Percentiles rank a stretch among this genome's conserved stretches.
These are phyloP conservation scores for Rubroboletus satanas DNA, from an alignment of 768 basidiomycete genomes.

Conservation along the genomic window DNA sequence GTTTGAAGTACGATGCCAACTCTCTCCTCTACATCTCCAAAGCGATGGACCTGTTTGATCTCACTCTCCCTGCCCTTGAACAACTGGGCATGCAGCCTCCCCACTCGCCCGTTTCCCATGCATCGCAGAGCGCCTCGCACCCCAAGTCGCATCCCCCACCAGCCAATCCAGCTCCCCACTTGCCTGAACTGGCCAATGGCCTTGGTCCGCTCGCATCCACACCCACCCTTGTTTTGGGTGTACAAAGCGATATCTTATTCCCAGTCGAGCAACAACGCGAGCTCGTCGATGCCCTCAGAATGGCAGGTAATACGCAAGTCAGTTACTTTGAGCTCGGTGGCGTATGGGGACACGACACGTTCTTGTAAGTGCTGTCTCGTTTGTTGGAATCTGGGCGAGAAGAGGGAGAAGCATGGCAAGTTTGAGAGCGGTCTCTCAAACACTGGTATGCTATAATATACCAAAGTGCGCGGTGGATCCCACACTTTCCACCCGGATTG, in stretches of 20 bases:
- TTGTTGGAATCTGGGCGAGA: background rate
- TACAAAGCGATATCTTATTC: conserved; percentile 95
- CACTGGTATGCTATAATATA: conserved; percentile 10
- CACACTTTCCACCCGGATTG: conserved; percentile 4
- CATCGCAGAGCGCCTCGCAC: conserved; percentile 40
- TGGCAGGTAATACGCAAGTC: conserved; percentile 85
- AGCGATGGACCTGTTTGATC: conserved; percentile 99
- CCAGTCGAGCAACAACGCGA: conserved; percentile 97
- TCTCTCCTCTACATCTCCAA: conserved; percentile 98
- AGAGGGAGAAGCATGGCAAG: background rate
- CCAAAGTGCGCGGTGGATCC: background rate
- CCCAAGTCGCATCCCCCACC: conserved; percentile 74
- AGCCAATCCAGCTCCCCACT: conserved; percentile 66
- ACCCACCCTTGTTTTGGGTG: conserved; percentile 85
- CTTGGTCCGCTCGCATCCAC: conserved; percentile 70
- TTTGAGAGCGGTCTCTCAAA: background rate
- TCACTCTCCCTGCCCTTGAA: conserved; percentile 74
- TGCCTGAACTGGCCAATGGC: conserved; percentile 74
- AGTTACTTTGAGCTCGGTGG: conserved; percentile 97
- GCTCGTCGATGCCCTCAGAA: conserved; percentile 84
- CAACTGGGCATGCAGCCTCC: conserved; percentile 54
- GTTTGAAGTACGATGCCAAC: conserved; percentile 98
- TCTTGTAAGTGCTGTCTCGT: conserved; percentile 57
- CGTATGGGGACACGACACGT: conserved; percentile 99
- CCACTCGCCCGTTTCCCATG: conserved; percentile 15